Percentiles rank a stretch among this genome's conserved stretches.
Evolutionary conservation across 2,329 filamentous ascomycete genomes (phyloP).

Genomic region (Fusarium sp.): DNA sequence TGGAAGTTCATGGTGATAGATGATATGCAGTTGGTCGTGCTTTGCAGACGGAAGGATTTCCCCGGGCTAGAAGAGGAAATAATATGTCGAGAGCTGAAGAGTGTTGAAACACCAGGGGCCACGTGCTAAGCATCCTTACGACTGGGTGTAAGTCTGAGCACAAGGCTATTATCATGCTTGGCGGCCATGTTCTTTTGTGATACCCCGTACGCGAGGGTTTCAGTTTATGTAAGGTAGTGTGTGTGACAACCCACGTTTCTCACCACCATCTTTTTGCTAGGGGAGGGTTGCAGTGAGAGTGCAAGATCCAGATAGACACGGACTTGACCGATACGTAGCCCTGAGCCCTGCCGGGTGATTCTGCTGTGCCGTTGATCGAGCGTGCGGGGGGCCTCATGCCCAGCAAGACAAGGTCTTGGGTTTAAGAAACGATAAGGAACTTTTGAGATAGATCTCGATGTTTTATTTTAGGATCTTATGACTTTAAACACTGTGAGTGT

Average conservation of each 20-base stretch:
- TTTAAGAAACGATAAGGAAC: constrained; percentile 7
- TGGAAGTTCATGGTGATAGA: not conserved
- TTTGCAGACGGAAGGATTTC: constrained; percentile 26
- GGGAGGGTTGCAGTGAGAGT: constrained; percentile 14
- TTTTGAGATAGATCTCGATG: constrained; percentile 31
- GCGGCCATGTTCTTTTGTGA: not conserved
- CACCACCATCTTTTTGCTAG: constrained; percentile 9
- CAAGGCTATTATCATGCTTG: not conserved
- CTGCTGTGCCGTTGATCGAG: constrained; percentile 21
- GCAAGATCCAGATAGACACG: constrained; percentile 22
- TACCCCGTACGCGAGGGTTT: constrained; percentile 1
- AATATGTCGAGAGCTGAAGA: constrained; percentile 22
- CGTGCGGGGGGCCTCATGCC: constrained; percentile 17
- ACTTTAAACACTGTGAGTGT: not conserved
- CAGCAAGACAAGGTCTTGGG: not conserved
- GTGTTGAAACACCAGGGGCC: constrained; percentile 7
- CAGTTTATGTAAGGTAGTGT: constrained; percentile 25
- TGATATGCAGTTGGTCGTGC: constrained; percentile 31
- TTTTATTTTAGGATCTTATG: not conserved
- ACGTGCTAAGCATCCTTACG: not conserved
- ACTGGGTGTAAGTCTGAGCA: not conserved
- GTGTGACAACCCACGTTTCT: constrained; percentile 20
- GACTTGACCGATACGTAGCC: constrained; percentile 17
- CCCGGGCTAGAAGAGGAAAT: constrained; percentile 23
- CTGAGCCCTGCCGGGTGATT: constrained; percentile 1